Evolutionary conservation across 169 alveolate genomes (phyloP).

Genomic region (Besnoitia besnoiti): DNA sequence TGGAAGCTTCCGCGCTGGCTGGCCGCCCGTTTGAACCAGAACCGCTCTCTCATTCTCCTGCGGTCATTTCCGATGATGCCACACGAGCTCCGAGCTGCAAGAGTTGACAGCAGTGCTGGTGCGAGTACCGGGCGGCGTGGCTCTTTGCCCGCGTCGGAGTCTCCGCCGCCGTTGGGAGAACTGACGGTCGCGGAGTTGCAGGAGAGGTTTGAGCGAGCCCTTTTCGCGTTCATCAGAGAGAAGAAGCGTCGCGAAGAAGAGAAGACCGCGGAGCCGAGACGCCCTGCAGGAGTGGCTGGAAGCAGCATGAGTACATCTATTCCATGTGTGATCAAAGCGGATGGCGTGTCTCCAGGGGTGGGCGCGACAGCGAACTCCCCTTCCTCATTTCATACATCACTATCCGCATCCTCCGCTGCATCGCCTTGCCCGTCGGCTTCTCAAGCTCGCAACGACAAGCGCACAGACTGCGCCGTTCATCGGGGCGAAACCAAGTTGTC

Average conservation of each 20-base stretch:
- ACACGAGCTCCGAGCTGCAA: constrained; percentile 3
- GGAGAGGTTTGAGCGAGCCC: neutral
- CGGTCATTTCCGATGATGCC: neutral
- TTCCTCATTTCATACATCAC: no score
- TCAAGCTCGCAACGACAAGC: no score
- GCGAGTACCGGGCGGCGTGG: neutral
- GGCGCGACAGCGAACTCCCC: no score
- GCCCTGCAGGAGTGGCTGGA: no score
- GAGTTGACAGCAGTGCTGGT: neutral
- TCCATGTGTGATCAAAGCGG: no score
- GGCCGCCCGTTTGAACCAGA: neutral
- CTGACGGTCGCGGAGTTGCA: neutral
- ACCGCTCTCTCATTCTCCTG: neutral
- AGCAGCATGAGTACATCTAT: no score
- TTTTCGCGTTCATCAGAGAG: neutral
- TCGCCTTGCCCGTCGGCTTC: no score
- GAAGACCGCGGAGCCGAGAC: neutral
- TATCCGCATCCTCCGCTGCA: no score
- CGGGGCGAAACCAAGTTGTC: no score
- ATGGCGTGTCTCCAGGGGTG: no score
- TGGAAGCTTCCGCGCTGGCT: neutral
- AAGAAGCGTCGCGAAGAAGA: neutral
- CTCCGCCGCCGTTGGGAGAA: neutral
- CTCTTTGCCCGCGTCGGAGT: neutral
- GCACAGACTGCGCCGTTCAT: no score